A percentile compares a stretch with the other conserved stretches of the same genome.
Conservation (phyloP, 169 alveolate genomes). For the Eimeria nieschulzi region DNA sequence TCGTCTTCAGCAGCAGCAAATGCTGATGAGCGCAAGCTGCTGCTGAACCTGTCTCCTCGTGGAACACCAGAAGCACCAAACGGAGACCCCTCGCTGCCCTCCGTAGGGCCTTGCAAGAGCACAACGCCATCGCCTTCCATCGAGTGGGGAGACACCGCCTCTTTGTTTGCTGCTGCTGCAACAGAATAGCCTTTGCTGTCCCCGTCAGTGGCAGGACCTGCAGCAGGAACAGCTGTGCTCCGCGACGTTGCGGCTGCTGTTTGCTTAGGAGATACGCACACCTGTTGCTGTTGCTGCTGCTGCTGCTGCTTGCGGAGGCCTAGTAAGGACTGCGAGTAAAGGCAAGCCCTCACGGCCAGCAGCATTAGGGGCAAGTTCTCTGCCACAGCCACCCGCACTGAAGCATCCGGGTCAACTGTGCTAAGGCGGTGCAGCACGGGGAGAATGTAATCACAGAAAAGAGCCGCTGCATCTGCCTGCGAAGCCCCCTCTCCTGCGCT, state of each 20-base stretch:
- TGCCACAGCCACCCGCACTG: constrained; percentile 58
- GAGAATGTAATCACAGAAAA: constrained; percentile 29
- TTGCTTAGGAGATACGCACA: not conserved
- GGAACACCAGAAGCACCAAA: not conserved
- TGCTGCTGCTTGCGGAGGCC: constrained; percentile 23
- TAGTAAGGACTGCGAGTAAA: not conserved
- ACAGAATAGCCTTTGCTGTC: not conserved
- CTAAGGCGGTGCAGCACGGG: constrained; percentile 40
- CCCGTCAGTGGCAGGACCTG: not conserved
- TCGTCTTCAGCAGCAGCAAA: constrained; percentile 5
- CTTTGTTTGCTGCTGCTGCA: not conserved
- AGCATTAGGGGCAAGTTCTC: constrained; percentile 51
- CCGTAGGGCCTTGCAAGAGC: not conserved
- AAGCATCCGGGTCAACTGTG: constrained; percentile 37
- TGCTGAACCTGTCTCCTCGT: not conserved
- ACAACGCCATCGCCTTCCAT: not conserved
- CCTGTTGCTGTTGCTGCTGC: constrained; percentile 43
- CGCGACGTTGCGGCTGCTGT: not conserved
- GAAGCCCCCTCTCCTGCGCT: constrained; percentile 13
- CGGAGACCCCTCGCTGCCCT: too few species aligned
- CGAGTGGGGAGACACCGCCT: not conserved
- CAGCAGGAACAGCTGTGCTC: constrained; percentile 3
- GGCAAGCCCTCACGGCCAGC: constrained; percentile 43
- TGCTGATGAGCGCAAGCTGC: constrained; percentile 15
- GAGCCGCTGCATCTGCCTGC: constrained; percentile 56